These are phyloP conservation scores for Takashimella koratensis DNA, from an alignment of 1,284 basidiomycete species.

Conservation along the genomic window DNA sequence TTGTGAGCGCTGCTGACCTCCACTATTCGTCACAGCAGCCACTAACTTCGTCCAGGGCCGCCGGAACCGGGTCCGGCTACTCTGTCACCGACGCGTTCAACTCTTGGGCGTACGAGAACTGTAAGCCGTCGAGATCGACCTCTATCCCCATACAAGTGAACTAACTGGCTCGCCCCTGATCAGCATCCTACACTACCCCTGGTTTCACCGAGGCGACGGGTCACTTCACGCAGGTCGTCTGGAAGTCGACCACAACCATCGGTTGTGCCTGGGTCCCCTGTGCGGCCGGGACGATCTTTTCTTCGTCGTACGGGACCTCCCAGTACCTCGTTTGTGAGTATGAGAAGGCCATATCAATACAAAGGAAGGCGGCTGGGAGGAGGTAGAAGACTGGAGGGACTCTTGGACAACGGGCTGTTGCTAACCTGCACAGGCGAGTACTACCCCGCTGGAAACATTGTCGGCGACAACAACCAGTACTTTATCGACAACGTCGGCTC, in stretches of 20 bases:
- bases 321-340: neutral
- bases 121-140: slow-evolving; percentile 15
- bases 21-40: too few relatives aligned
- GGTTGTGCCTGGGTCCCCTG: slow-evolving; percentile 28
- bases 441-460: slow-evolving; percentile 24
- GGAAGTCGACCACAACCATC: slow-evolving; percentile 35
- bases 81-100: slow-evolving; percentile 26
- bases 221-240: slow-evolving; percentile 42
- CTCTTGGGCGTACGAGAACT: slow-evolving; percentile 34
- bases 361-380: too few relatives aligned
- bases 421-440: slow-evolving; percentile 20
- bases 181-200: slow-evolving; percentile 23
- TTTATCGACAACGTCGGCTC: slow-evolving; percentile 24
- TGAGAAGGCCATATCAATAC: too few relatives aligned
- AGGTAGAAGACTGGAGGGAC: too few relatives aligned
- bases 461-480: slow-evolving; percentile 7
- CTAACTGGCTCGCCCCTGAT: slow-evolving; percentile 9
- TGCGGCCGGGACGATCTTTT: slow-evolving; percentile 15
- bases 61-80: slow-evolving; percentile 31
- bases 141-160: too few relatives aligned
- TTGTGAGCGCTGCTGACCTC: neutral
- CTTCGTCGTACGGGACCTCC: neutral
- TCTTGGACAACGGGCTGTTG: slow-evolving; percentile 14
- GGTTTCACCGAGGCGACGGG: slow-evolving; percentile 20
- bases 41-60: slow-evolving; percentile 21